Conservation (phyloP, 306 rosid species). For the Coriaria nepalensis region DNA sequence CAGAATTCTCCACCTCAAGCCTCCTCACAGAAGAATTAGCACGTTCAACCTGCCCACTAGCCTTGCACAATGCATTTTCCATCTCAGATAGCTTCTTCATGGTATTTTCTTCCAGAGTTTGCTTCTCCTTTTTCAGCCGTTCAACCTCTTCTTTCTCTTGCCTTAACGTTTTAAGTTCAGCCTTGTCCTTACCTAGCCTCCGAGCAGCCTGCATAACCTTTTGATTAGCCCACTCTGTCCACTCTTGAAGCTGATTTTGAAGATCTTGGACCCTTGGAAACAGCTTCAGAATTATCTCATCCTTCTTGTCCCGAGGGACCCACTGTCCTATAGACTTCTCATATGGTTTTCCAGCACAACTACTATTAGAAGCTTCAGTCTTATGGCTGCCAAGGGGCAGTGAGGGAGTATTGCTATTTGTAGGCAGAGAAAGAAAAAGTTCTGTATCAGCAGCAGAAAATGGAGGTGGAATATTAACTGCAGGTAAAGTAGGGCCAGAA, state of each 20-base stretch:
- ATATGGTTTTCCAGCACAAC: conserved; percentile 36
- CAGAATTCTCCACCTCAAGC: conserved; percentile 71
- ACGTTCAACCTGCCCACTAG: conserved; percentile 72
- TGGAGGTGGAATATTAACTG: conserved; percentile 18
- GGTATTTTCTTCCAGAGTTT: conserved; percentile 62
- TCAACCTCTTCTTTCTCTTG: conserved; percentile 89
- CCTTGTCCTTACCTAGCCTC: conserved; percentile 76
- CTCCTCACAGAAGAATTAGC: conserved; percentile 65
- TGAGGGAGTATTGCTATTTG: conserved; percentile 27
- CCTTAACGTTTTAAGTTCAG: conserved; percentile 59
- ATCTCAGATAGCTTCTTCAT: conserved; percentile 83
- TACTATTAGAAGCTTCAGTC: conserved; percentile 24
- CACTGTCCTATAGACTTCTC: conserved; percentile 47
- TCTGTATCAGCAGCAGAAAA: conserved; percentile 43
- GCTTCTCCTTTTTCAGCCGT: conserved; percentile 71
- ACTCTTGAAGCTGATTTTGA: conserved; percentile 71
- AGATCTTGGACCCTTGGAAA: conserved; percentile 59
- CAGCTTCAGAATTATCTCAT: conserved; percentile 64
- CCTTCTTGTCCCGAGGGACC: conserved; percentile 65
- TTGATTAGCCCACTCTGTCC: conserved; percentile 96
- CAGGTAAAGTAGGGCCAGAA: conserved; percentile 9
- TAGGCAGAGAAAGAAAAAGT: conserved; percentile 64
- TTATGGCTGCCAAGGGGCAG: conserved; percentile 25
- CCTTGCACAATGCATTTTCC: conserved; percentile 76
- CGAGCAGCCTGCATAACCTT: conserved; percentile 97